These are phyloP conservation scores for Paxillus involutus DNA, from an alignment of 768 basidiomycete species.

Conservation along the genomic window DNA sequence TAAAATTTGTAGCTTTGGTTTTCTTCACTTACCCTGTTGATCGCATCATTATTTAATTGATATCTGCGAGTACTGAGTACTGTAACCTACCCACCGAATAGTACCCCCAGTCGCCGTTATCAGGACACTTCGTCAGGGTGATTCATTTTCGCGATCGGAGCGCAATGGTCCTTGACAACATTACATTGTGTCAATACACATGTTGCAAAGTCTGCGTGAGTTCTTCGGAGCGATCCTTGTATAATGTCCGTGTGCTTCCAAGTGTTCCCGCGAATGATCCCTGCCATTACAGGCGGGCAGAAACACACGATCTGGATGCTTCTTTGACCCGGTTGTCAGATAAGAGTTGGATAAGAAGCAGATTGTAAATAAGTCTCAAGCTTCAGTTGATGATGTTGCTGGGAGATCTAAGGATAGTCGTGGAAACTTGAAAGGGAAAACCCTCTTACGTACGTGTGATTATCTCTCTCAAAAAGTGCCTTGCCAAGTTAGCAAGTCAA, in stretches of 20 bases:
- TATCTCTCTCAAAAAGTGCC: no score
- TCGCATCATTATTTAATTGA: not conserved
- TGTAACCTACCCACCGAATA: conserved; percentile 15
- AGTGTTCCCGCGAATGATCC: not conserved
- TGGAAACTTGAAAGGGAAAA: no score
- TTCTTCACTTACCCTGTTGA: conserved; percentile 6
- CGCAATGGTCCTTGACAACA: not conserved
- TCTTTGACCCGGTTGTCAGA: not conserved
- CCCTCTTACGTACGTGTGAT: no score
- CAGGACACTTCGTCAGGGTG: not conserved
- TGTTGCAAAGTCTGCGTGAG: no score
- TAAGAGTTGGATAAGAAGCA: not conserved
- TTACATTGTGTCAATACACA: not conserved
- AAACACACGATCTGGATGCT: not conserved
- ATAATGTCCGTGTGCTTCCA: no score
- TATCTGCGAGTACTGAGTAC: conserved; percentile 6
- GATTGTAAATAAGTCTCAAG: no score
- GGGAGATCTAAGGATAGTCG: no score
- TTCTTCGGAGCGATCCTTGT: no score
- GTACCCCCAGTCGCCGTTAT: conserved; percentile 6
- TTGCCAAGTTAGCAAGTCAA: no score
- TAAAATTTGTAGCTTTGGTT: conserved; percentile 23
- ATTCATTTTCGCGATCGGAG: not conserved
- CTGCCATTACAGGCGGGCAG: not conserved
- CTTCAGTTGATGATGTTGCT: no score